Base-by-base conservation (phyloP, 2,329 filamentous ascomycete species). In the Cryphonectria parasitica region DNA sequence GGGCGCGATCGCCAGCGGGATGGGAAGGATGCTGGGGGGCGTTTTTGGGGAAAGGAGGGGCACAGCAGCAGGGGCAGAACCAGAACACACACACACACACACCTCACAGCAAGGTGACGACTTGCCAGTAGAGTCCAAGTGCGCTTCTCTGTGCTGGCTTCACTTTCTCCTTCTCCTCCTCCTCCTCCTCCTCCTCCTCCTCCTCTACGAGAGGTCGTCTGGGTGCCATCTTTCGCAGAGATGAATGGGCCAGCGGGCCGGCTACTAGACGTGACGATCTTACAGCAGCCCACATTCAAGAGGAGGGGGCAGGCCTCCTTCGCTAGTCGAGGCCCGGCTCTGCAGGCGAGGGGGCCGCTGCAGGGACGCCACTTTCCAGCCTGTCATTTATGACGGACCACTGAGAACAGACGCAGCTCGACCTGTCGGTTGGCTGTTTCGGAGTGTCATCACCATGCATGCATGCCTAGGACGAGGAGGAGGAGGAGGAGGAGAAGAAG, bases 321-420 rank as follows among this genome's bases (percentile, higher is more conserved):
- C 7, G 41, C 63, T 34, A 45, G 25, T 64, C 25, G 22, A 34
- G 63, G 11, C 36, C 31, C 63, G 25, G 41, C 43, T 45, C 41
- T 34, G 28, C 66, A 66, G 43, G 43, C 49, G 63, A 69, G 66
- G 34, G 45, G 49, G 60, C 68, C 68, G 68, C 70, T 54, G 41
- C 56, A 34, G 28, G 62, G 58, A 69, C 64, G 66, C 66, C 66
- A 68, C 36, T 34, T 43, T 43, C 25, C 45, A 65, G 56, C 17
- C 66, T 72, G 66, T 72, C 68, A 72, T 72, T 72, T 72, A 62
- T 72, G 69, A 71, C 71, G 66, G 69, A 64, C 71, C 71, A 72
- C 68, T 71, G 52, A n/a, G 45, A 7, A 8, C 1, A 64, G 28
- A 67, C 36, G 28, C 19, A 25, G 58, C 41, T 36, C 49, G 49